Evolutionary conservation across 2,329 filamentous ascomycete genomes (phyloP), one percentile per base, ranked within the genome.

Genomic region (Epichloe brachyelytri): DNA sequence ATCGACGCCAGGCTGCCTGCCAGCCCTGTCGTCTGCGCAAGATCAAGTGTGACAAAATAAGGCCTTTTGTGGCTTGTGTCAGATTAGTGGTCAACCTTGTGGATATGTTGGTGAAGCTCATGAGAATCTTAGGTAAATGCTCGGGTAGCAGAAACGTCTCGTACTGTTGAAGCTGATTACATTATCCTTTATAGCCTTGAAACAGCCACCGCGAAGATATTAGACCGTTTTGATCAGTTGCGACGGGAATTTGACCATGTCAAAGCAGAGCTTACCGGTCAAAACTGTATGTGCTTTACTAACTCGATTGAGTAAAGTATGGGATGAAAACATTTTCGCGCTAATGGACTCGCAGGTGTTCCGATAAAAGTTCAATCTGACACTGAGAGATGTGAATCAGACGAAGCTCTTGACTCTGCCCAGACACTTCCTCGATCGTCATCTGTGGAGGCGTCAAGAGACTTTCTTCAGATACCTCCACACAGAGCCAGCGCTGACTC

Each of bases 381-480:
- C 44, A 14, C 30, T 6, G 14, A 38, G 15, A 38, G 36, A 34
- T 14, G 30, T 36, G 44, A 15, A 46, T 1, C 44, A 1, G 19
- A 39, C 12, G n/a, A 33, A 11, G 4, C 14, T 4, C 14, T 33
- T 15, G 46, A 33, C 26, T 33, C 26, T 33, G 45, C 30, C 7
- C 33, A n/a, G 20, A 40, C 19, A 48, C 14, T 22, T 51, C 49
- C 45, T 30, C 46, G 19, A 7, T 19, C 37, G 20, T 19, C 49
- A n/a, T 43, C 51, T 11, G 22, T 48, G 2, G 57, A 57, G 43
- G 38, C 55, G 5, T 57, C 57, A 2, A 36, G 57, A 41, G 55
- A 57, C 45, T 58, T 57, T 41, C 48, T 58, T 3, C 54, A 57
- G 38, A 58, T 57, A 19, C 57, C 55, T 8, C 55, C 56, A 19